These are phyloP conservation scores for Penicillium argentinense DNA, from an alignment of 495 filamentous ascomycete genomes.

Conservation along the genomic window DNA sequence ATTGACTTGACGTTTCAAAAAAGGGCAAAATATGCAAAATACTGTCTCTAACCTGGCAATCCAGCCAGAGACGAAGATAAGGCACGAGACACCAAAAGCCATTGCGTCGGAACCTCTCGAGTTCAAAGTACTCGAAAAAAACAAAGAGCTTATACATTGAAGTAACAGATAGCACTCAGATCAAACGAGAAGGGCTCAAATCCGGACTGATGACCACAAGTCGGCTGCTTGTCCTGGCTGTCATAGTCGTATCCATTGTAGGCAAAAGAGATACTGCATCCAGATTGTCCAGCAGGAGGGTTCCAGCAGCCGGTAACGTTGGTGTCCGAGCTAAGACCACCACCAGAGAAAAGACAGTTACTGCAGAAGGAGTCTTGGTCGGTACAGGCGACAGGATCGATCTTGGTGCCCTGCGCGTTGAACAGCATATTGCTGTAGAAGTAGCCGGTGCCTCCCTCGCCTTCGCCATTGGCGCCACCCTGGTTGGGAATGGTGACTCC, in stretches of 20 bases:
- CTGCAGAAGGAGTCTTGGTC: not conserved
- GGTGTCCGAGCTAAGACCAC: slow-evolving; percentile 4
- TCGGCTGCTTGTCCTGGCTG: not conserved
- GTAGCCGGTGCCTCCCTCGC: slow-evolving; percentile 4
- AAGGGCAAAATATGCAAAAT: too few relatives aligned
- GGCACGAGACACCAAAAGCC: too few relatives aligned
- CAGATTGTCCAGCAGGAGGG: not conserved
- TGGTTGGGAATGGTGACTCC: slow-evolving; percentile 6
- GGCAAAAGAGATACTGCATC: not conserved
- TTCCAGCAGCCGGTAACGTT: slow-evolving; percentile 13
- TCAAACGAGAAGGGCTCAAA: slow-evolving; percentile 2
- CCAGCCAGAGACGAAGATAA: too few relatives aligned
- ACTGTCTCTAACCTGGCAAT: too few relatives aligned
- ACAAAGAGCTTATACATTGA: slow-evolving; percentile 2
- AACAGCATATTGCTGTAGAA: slow-evolving; percentile 1
- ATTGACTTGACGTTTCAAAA: too few relatives aligned
- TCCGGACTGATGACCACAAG: not conserved
- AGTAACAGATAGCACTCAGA: slow-evolving; percentile 7
- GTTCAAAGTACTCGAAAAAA: too few relatives aligned
- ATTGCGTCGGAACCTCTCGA: too few relatives aligned
- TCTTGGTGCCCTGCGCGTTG: not conserved
- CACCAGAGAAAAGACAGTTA: slow-evolving; percentile 6
- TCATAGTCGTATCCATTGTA: slow-evolving; percentile 10
- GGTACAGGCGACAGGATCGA: slow-evolving; percentile 4
- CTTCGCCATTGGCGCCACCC: not conserved